A percentile compares a stretch with the other conserved stretches of the same genome.
phyloP scores from a whole-genome alignment of 2,329 filamentous ascomycete genomes.

The Calonectria pseudoturangicola region DNA sequence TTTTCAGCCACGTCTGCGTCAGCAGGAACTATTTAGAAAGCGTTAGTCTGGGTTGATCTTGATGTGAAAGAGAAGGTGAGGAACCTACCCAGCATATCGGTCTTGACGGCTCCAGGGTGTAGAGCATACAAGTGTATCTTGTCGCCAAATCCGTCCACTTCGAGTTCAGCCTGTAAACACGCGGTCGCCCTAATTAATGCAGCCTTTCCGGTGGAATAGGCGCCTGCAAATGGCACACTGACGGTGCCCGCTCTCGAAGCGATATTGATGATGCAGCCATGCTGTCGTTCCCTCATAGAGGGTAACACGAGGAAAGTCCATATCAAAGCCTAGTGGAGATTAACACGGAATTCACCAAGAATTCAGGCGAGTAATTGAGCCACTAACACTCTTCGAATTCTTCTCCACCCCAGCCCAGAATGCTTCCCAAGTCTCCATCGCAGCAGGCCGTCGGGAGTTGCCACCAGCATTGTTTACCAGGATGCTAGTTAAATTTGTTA shows the following conservation, averaged over 20 bases:
- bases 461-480: neutral
- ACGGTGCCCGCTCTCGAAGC: neutral
- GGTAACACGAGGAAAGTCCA: neutral
- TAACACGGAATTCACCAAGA: neutral
- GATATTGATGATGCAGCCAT: neutral
- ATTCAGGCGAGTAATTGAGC: no score
- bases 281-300: neutral
- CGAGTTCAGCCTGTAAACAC: neutral
- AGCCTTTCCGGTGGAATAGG: conserved; percentile 2
- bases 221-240: neutral
- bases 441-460: neutral
- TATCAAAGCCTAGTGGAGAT: neutral
- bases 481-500: neutral
- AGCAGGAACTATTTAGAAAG: neutral
- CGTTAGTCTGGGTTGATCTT: neutral
- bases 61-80: neutral
- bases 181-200: neutral
- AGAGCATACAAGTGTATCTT: neutral
- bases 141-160: conserved; percentile 1
- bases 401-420: conserved; percentile 1
- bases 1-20: neutral
- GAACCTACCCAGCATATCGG: neutral
- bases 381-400: neutral
- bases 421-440: neutral
- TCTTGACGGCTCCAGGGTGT: neutral